Evolutionary conservation across 495 filamentous ascomycete genomes (phyloP), one percentile per base, ranked within the genome.

Genomic region (Rhizodiscina lignyota): DNA sequence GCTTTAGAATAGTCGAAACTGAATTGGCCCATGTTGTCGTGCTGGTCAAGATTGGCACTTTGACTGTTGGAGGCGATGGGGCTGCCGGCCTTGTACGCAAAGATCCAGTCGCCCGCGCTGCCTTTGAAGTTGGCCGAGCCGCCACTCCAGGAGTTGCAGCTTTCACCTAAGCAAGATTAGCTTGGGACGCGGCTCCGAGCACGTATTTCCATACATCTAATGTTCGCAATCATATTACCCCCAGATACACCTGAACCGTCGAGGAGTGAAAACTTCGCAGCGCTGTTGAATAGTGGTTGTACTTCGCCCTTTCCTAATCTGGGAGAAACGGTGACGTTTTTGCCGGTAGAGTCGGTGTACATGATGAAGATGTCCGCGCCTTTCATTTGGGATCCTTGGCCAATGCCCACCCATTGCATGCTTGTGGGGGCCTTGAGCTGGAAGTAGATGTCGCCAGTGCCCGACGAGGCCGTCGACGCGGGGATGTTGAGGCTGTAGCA

Each of bases 101-200:
- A 76, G 41, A 93, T 77, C 70, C 79, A 87, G 10, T 54, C 45
- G 15, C 66, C 63, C 4, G 44, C 51, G 1, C 60, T 49, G 20
- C 48, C 54, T 10, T 41, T 63, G 17, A 63, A 51, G 37, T 67
- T 47, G 34, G 63, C 60, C n/a, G 40, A 40, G 3, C 64, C 61
- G n/a, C 70, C 59, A 8, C 48, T 58, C 65, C 79, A 74, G 39
- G 51, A 51, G 2, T 57, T 48, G 44, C 80, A 83, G 21, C 60
- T 73, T 32, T 61, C 55, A 53, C 70, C 74, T 48, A 52, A 6
- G 15, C 18, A 48, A 16, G 5, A 6, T 15, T 18, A 12, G 22
- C 18, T 21, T 37, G 18, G 16, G 22, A 8, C 6, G 18, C 3
- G 33, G 10, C 15, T 6, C 8, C 10, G 18, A 3, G 6, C 21